Evolutionary conservation across 306 rosid species (phyloP).

Genomic region (Gleditsia sinensis): DNA sequence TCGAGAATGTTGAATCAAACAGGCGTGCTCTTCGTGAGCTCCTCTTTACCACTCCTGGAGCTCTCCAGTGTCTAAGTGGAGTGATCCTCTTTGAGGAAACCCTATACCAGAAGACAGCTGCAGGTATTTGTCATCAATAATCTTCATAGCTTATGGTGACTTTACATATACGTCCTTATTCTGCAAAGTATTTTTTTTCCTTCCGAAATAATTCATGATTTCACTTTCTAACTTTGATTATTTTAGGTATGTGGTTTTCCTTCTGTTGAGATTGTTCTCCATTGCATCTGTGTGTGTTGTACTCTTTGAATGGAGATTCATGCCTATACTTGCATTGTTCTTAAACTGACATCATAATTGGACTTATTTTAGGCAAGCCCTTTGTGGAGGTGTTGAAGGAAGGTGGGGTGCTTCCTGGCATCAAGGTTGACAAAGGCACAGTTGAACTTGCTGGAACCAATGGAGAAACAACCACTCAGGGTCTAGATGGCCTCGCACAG

Average conservation of each 20-base stretch:
- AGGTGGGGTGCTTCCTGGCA: constrained; percentile 24
- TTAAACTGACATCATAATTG: not conserved
- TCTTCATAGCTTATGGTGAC: not conserved
- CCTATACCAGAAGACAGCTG: constrained; percentile 20
- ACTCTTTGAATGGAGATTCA: not conserved
- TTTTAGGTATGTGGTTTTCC: not conserved
- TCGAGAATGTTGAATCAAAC: constrained; percentile 23
- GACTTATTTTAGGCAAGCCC: constrained; percentile 15
- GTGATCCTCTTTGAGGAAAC: constrained; percentile 26
- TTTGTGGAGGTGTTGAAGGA: constrained; percentile 29
- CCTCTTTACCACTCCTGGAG: constrained; percentile 19
- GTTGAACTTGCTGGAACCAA: constrained; percentile 25
- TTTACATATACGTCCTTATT: too few species aligned
- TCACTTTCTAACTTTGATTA: not conserved
- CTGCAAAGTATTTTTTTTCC: not conserved
- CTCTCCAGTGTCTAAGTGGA: constrained; percentile 15
- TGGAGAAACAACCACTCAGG: constrained; percentile 29
- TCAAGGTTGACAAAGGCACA: constrained; percentile 28
- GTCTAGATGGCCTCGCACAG: constrained; percentile 26
- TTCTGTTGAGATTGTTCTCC: not conserved
- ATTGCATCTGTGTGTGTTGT: not conserved
- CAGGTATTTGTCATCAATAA: not conserved
- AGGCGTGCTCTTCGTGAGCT: constrained; percentile 32
- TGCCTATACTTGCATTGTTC: not conserved
- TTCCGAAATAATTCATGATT: too few species aligned